Evolutionary conservation across 2,329 filamentous ascomycete species (phyloP), one percentile per base, ranked within the genome.

Genomic region (Exserohilum rostratum): DNA sequence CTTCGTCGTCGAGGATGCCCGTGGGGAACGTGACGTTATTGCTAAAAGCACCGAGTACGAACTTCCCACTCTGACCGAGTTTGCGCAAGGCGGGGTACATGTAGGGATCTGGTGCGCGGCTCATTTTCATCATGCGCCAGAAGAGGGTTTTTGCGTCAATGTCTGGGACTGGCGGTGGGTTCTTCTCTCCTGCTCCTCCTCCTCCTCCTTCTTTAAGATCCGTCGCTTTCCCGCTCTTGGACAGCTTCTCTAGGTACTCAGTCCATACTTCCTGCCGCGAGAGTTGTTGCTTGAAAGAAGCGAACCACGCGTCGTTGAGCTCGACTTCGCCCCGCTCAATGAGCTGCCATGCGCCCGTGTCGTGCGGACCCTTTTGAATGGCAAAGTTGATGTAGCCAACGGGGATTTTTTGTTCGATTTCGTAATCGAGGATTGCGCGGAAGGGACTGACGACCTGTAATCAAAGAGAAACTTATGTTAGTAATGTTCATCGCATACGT

Each of bases 381-480:
- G 90, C 90, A 77, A 89, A 88, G 79, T 98, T 98, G 66, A 98
- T 83, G 88, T 92, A 98, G 69, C 93, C 93, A 3, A 87, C 82
- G 0, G 93, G 93, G 45, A 98, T 93, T 35, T 83, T 82, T 52
- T 90, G 81, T 56, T 83, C 79, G 49, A 87, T 78, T 73, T 98
- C 95, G 74, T 97, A 97, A 77, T 96, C 89, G 52, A 96, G 82
- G 67, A 99, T 98, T 2, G 90, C 87, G 78, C 96, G 91, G 69
- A 99, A 93, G 9, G 95, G 95, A 1, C 92, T 97, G 20, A 89
- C 81, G 50, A 97, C 91, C 93, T 96, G 62, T 7, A 12, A 11
- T 13, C 11, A 20, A 17, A 7, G 34, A 22, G 25, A 31, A 42
- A 37, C n/a, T n/a, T n/a, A n/a, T n/a, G 34, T 57, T 48, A 50